Evolutionary conservation across 371 early-diverging fungal genomes (phyloP).

Genomic region (Mucor sp.): DNA sequence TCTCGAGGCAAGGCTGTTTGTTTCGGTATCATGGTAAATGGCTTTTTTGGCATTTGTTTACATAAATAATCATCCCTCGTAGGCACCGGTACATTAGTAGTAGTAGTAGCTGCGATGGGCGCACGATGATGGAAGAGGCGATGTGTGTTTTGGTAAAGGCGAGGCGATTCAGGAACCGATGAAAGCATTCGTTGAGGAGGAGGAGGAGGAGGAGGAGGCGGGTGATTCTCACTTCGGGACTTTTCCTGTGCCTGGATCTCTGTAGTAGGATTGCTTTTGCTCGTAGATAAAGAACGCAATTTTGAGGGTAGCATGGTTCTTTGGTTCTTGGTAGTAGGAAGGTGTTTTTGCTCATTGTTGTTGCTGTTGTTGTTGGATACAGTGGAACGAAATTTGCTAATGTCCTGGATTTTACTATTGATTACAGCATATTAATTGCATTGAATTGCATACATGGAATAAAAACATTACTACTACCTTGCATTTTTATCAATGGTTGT

Average conservation of each 20-base stretch:
- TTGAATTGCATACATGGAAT: not conserved
- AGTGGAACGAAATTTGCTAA: not conserved
- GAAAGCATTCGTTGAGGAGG: not conserved
- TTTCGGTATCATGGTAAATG: conserved; percentile 5
- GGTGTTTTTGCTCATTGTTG: not conserved
- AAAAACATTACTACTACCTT: conserved; percentile 10
- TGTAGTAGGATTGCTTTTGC: not conserved
- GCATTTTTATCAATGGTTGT: conserved; percentile 11
- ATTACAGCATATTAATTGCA: not conserved
- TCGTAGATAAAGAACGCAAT: not conserved
- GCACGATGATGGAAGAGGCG: not conserved
- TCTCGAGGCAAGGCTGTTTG: not conserved
- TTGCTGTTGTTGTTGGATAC: not conserved
- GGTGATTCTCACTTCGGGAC: not conserved
- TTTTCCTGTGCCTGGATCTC: not conserved
- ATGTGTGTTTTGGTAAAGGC: not conserved
- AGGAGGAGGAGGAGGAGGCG: no score
- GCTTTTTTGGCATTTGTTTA: not conserved
- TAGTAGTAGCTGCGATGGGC: not conserved
- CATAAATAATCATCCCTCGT: not conserved
- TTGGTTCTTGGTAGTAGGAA: not conserved
- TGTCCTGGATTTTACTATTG: conserved; percentile 9
- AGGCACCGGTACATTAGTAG: not conserved
- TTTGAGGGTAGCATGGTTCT: not conserved
- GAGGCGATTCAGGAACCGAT: not conserved